Evolutionary conservation across 108 stramenopile genomes (phyloP).

Genomic region (Aurantiochytrium sp.): DNA sequence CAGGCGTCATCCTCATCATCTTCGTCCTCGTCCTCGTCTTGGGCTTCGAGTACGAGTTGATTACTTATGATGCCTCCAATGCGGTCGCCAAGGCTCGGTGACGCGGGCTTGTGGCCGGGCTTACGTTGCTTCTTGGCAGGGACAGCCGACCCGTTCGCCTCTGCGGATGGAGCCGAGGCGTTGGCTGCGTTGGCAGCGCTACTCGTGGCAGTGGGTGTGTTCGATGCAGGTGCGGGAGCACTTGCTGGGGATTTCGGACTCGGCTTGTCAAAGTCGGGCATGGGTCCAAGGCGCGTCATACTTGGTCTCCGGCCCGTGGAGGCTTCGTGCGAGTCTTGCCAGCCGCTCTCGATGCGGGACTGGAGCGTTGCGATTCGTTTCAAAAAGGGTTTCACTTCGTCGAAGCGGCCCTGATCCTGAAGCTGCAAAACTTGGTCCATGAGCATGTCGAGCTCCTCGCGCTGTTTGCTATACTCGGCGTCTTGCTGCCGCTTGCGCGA

Average conservation of each 20-base stretch:
- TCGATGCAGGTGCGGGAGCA: too few relatives aligned
- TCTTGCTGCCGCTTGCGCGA: not conserved
- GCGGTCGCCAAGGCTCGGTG: not conserved
- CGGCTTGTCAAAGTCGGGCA: not conserved
- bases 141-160: too few relatives aligned
- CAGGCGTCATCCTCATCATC: not conserved
- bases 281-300: not conserved
- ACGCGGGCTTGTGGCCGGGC: not conserved
- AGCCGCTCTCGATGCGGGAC: not conserved
- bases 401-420: not conserved
- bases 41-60: not conserved
- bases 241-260: too few relatives aligned
- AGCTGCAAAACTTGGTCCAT: not conserved
- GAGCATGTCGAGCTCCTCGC: not conserved
- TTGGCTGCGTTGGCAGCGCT: too few relatives aligned
- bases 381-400: not conserved
- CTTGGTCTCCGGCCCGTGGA: not conserved
- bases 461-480: not conserved
- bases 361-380: not conserved
- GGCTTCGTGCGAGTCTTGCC: not conserved
- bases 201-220: too few relatives aligned
- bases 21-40: not conserved
- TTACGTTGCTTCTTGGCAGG: not conserved
- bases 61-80: not conserved
- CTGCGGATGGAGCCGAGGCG: too few relatives aligned